phyloP scores from a whole-genome alignment of 2,329 filamentous ascomycete species.

The Simplicillium sp. region DNA sequence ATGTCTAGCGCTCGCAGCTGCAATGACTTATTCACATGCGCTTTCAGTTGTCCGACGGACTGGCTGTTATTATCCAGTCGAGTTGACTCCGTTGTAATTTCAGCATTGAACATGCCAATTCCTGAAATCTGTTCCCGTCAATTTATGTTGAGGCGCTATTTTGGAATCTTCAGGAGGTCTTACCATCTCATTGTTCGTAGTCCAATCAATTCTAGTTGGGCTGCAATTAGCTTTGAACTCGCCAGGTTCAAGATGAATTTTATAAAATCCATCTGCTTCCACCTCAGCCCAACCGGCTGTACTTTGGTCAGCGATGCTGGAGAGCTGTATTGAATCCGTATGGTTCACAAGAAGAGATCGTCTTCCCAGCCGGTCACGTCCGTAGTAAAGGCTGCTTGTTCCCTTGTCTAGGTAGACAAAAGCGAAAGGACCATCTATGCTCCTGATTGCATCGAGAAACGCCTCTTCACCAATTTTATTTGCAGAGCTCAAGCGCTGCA shows the following conservation, averaged over 20 bases:
- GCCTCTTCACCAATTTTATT: slow-evolving; percentile 18
- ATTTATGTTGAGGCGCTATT: slow-evolving; percentile 3
- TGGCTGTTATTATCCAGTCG: slow-evolving; percentile 23
- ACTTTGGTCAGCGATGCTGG: slow-evolving; percentile 56
- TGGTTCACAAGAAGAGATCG: slow-evolving; percentile 63
- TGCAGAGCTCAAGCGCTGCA: slow-evolving; percentile 46
- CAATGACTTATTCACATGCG: slow-evolving; percentile 51
- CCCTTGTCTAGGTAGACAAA: slow-evolving; percentile 71
- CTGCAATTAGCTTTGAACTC: slow-evolving; percentile 4
- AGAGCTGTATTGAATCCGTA: slow-evolving; percentile 48
- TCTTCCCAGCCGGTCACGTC: slow-evolving; percentile 77
- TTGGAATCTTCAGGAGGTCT: slow-evolving; percentile 15
- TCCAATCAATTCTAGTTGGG: slow-evolving; percentile 19
- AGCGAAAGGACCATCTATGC: slow-evolving; percentile 75
- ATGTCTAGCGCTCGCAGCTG: slow-evolving; percentile 55
- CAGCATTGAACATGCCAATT: slow-evolving; percentile 42
- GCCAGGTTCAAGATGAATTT: slow-evolving; percentile 40
- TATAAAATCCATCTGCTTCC: slow-evolving; percentile 73
- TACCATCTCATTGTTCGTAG: slow-evolving; percentile 31
- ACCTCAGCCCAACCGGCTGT: slow-evolving; percentile 63
- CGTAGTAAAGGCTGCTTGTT: slow-evolving; percentile 61
- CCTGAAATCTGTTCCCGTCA: slow-evolving; percentile 34
- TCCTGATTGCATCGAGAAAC: slow-evolving; percentile 44
- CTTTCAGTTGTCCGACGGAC: slow-evolving; percentile 42
- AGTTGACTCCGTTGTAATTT: slow-evolving; percentile 24